Conservation (phyloP, 495 filamentous ascomycete species). For the Pyronema omphalodes region DNA sequence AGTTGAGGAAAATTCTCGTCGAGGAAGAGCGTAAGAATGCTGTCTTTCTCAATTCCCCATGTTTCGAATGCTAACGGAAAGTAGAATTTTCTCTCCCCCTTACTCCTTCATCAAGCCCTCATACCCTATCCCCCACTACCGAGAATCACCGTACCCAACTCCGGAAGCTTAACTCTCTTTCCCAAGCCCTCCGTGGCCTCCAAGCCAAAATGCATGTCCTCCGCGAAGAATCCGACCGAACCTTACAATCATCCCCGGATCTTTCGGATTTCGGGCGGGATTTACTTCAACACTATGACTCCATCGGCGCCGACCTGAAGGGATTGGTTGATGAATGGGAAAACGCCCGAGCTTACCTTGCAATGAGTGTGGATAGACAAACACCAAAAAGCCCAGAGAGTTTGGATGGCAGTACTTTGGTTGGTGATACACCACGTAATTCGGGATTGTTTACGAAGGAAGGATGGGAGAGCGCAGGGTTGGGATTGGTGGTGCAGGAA, state of each 20-base stretch:
- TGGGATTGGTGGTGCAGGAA: slow-evolving; percentile 24
- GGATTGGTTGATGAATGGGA: slow-evolving; percentile 83
- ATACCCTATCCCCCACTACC: slow-evolving; percentile 49
- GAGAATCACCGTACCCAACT: slow-evolving; percentile 72
- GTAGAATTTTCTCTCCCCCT: slow-evolving; percentile 35
- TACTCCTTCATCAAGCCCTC: slow-evolving; percentile 36
- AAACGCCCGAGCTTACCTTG: slow-evolving; percentile 55
- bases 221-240: slow-evolving; percentile 69
- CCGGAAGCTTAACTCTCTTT: slow-evolving; percentile 66
- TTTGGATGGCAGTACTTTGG: slow-evolving; percentile 65
- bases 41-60: background rate
- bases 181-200: slow-evolving; percentile 74
- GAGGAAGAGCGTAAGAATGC: slow-evolving; percentile 59
- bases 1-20: slow-evolving; percentile 46
- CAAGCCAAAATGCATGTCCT: slow-evolving; percentile 90
- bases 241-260: slow-evolving; percentile 47
- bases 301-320: slow-evolving; percentile 72
- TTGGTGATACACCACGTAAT: slow-evolving; percentile 39
- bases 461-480: slow-evolving; percentile 33
- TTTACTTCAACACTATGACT: slow-evolving; percentile 80
- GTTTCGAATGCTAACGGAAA: slow-evolving; percentile 7
- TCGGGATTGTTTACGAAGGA: slow-evolving; percentile 50
- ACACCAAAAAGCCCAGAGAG: slow-evolving; percentile 61
- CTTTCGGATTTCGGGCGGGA: slow-evolving; percentile 51
- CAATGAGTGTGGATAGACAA: slow-evolving; percentile 52